These are phyloP conservation scores for Venustampulla echinocandica DNA, from an alignment of 495 filamentous ascomycete species.

Conservation along the genomic window DNA sequence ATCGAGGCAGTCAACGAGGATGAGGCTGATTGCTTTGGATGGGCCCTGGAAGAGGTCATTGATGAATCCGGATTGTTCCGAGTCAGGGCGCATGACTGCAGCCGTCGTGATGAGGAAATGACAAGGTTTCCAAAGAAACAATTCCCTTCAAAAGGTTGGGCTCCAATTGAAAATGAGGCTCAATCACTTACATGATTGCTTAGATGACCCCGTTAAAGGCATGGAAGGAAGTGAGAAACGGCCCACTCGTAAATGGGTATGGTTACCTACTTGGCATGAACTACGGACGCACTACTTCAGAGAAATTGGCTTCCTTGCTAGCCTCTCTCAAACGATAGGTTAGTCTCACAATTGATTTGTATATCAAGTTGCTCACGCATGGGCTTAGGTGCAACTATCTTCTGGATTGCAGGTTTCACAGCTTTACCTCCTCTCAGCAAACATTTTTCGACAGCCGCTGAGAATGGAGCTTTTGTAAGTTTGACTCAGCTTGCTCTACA, in stretches of 20 bases:
- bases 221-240: not conserved
- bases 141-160: no score
- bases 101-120: no score
- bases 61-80: constrained; percentile 25
- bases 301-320: constrained; percentile 63
- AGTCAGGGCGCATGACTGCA: constrained; percentile 31
- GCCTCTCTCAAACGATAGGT: constrained; percentile 48
- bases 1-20: constrained; percentile 64
- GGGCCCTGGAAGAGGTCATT: constrained; percentile 49
- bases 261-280: constrained; percentile 51
- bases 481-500: not conserved
- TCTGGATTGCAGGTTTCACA: constrained; percentile 59
- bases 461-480: constrained; percentile 40
- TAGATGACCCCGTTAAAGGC: no score
- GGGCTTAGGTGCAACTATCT: constrained; percentile 1
- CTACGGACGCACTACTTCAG: constrained; percentile 54
- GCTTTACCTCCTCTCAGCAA: constrained; percentile 50
- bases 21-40: constrained; percentile 59
- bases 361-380: not conserved
- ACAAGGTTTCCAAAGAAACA: no score
- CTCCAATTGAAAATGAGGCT: no score
- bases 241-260: constrained; percentile 37
- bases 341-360: not conserved
- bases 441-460: constrained; percentile 24
- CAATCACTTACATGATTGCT: no score